These are phyloP conservation scores for Nasturtium officinale DNA, from an alignment of 345 rosid genomes.

Conservation along the genomic window DNA sequence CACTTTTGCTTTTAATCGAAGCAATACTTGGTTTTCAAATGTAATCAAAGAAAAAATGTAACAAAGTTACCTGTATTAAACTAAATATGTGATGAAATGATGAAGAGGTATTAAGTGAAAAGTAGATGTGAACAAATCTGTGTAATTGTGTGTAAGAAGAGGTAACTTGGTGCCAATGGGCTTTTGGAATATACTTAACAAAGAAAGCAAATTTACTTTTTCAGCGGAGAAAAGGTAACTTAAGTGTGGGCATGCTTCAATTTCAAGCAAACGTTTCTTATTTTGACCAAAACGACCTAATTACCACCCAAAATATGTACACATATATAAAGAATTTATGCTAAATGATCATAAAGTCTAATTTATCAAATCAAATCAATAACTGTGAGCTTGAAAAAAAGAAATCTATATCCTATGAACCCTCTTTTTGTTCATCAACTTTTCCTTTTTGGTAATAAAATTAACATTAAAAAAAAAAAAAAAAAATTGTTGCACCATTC, in stretches of 20 bases:
- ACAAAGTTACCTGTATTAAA: slow-evolving; percentile 29
- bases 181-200: slow-evolving; percentile 28
- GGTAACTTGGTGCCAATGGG: slow-evolving; percentile 38
- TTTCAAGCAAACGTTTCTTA: slow-evolving; percentile 38
- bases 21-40: slow-evolving; percentile 40
- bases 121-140: slow-evolving; percentile 39
- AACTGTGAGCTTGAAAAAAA: background rate
- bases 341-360: background rate
- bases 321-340: background rate
- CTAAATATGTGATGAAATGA: slow-evolving; percentile 28
- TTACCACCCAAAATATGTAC: slow-evolving; percentile 7
- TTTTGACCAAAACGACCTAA: slow-evolving; percentile 24
- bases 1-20: slow-evolving; percentile 39
- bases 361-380: background rate
- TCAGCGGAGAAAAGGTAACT: slow-evolving; percentile 20
- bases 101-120: slow-evolving; percentile 32
- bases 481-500: background rate
- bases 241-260: slow-evolving; percentile 32
- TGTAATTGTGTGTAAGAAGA: slow-evolving; percentile 40
- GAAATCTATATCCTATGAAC: too few relatives aligned
- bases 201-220: slow-evolving; percentile 33
- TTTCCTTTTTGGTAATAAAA: too few relatives aligned
- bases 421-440: too few relatives aligned
- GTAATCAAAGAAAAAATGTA: slow-evolving; percentile 27
- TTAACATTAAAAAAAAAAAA: too few relatives aligned